These are phyloP conservation scores for Aaosphaeria arxii DNA, from an alignment of 2,329 filamentous ascomycete species.

Conservation along the genomic window DNA sequence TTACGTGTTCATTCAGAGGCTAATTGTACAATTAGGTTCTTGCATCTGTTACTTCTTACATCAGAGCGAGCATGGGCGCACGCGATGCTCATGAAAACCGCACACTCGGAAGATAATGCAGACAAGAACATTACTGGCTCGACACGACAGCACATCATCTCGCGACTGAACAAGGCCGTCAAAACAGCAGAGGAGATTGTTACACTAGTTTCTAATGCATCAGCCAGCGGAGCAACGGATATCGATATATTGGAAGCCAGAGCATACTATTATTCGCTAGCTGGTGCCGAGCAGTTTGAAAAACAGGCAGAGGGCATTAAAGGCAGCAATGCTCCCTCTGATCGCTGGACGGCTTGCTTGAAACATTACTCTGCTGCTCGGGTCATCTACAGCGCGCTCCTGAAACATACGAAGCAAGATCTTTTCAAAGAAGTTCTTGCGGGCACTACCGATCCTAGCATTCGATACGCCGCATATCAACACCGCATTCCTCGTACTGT, in stretches of 20 bases:
- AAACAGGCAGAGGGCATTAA: constrained; percentile 59
- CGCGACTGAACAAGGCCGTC: constrained; percentile 77
- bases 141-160: constrained; percentile 83
- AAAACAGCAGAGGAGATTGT: constrained; percentile 67
- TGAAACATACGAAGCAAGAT: constrained; percentile 66
- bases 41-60: constrained; percentile 75
- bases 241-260: constrained; percentile 79
- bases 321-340: constrained; percentile 32
- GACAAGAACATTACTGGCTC: constrained; percentile 73
- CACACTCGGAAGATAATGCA: constrained; percentile 71
- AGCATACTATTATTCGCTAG: constrained; percentile 76
- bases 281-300: constrained; percentile 78
- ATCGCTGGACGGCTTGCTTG: constrained; percentile 75
- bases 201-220: constrained; percentile 60
- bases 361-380: constrained; percentile 71
- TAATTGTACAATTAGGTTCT: constrained; percentile 55
- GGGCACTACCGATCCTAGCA: constrained; percentile 85
- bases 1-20: not conserved
- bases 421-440: constrained; percentile 82
- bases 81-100: constrained; percentile 89
- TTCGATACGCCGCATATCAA: constrained; percentile 93
- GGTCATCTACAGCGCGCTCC: constrained; percentile 78
- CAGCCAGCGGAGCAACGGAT: constrained; percentile 62
- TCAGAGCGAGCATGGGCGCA: constrained; percentile 93
- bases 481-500: constrained; percentile 82